These are phyloP conservation scores for Candida fluviatilis DNA, from an alignment of 805 yeast species.

Conservation along the genomic window DNA sequence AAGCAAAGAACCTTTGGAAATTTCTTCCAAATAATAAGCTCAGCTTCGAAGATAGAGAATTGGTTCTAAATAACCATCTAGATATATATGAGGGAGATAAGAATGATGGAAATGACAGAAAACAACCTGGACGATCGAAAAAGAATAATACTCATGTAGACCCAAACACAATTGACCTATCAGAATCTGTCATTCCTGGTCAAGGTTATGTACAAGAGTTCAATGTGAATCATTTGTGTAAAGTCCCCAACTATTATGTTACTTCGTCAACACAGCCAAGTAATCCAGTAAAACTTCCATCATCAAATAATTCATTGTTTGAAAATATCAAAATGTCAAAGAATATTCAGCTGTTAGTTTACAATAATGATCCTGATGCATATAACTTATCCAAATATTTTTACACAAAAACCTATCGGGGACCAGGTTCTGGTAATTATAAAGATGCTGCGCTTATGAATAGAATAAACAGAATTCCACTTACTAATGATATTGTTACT, in stretches of 20 bases:
- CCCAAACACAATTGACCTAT: conserved; percentile 36
- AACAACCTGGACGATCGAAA: conserved; percentile 27
- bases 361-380: conserved; percentile 33
- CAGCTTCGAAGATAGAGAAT: conserved; percentile 31
- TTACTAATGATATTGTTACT: conserved; percentile 11
- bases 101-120: conserved; percentile 9
- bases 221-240: conserved; percentile 35
- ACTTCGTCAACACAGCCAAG: conserved; percentile 24
- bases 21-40: conserved; percentile 25
- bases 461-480: conserved; percentile 32
- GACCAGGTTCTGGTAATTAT: conserved; percentile 44
- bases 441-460: conserved; percentile 41
- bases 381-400: conserved; percentile 34
- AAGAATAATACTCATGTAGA: conserved; percentile 31
- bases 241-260: conserved; percentile 39
- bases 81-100: conserved; percentile 11
- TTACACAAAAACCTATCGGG: conserved; percentile 37
- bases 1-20: conserved; percentile 16
- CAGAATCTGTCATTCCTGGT: conserved; percentile 39
- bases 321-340: conserved; percentile 27
- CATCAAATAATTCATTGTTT: conserved; percentile 13
- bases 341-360: conserved; percentile 31
- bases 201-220: conserved; percentile 42
- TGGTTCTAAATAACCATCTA: conserved; percentile 26
- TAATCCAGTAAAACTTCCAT: conserved; percentile 9